Base-by-base conservation (phyloP, 202 grass and related monocot genomes). In the Miscanthus sacchariflorus region DNA sequence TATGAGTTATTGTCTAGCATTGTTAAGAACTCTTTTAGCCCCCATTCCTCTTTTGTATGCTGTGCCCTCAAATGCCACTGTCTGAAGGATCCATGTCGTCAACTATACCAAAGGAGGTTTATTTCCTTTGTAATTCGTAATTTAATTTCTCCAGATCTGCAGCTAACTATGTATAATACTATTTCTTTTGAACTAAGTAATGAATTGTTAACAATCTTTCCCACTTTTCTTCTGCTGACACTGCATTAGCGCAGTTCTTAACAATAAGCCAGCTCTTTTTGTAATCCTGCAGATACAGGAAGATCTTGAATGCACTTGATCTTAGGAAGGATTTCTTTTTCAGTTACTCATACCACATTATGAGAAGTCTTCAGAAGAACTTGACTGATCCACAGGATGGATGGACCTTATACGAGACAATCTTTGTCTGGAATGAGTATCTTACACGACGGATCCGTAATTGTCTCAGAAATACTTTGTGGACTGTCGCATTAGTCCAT, bases 291-390 rank as follows among this genome's bases (percentile, higher is more conserved):
- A 93, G 92, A 81, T 99, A 99, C 88, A 96, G 88, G 91, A 99
- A 91, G 81, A 92, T 99, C 58, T 90, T 96, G 76, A 88, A 84
- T 84, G 80, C 92, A 71, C 88, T 99, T 63, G 92, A 99, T 84
- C 87, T 99, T 49, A 99, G 89, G 64, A 99, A 99, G 80, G 96
- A 96, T 81, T 99, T 96, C 86, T 99, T 96, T 83, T 99, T 95
- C 69, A 95, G 94, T 81, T 90, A 96, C 76, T 96, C 96, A 68
- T 99, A 99, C 84, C 86, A 87, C 87, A 85, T 95, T 43, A 96
- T 99, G 94, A 82, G 89, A 85, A 93, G 91, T 87, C 89, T 99
- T 79, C 94, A 99, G 85, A 99, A 93, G 89, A 98, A 98, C 70
- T 91, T 98, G 42, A 82, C 74, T 84, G 89, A 93, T 28, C 88